Evolutionary conservation across 495 filamentous ascomycete genomes (phyloP), one percentile per base, ranked within the genome.

Genomic region (Thermothielavioides terrestris): DNA sequence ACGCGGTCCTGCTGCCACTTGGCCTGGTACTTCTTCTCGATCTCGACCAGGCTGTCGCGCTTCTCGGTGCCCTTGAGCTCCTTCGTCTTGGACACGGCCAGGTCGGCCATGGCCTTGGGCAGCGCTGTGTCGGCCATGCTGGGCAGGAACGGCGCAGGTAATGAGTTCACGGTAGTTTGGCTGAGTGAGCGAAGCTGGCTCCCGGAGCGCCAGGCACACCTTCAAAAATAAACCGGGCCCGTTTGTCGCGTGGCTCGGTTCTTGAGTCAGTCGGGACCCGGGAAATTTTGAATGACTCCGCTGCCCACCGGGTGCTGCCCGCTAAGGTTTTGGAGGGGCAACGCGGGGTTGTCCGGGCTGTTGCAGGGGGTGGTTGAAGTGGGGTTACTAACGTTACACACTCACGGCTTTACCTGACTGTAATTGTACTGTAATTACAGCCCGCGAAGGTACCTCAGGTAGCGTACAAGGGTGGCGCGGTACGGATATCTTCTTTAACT

Each of bases 1-100:
- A 94, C 68, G 46, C 76, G 71, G 50, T 82, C 71, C 27, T 87
- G 76, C 61, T 82, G 79, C 92, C 92, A 97, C 79, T 79, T 72
- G 55, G 75, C 68, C 69, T 96, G 92, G 69, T 92, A 96, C 69
- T 85, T 89, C 75, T 92, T 92, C 71, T 98, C 92, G 52, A 85
- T 82, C 32, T 80, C 81, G 53, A 95, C 82, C 30, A 96, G 74
- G 52, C 85, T 77, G 62, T 98, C 92, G 68, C 92, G 75, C 69
- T 96, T 97, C 58, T 96, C 90, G 38, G 92, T 95, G 35, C 72
- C 72, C 61, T 72, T 75, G 55, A 75, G 63, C 58, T 73, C 71
- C 55, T 74, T 75, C 50, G 71, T 75, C 58, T 74, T 75, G 62
- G 72, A 67, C 39, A 69, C 46, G 17, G 59, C 42, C 23, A 69